Percentiles rank a stretch among this genome's conserved stretches.
Evolutionary conservation across 148 eudicot genomes (phyloP).

Genomic region (Limonium bicolor): DNA sequence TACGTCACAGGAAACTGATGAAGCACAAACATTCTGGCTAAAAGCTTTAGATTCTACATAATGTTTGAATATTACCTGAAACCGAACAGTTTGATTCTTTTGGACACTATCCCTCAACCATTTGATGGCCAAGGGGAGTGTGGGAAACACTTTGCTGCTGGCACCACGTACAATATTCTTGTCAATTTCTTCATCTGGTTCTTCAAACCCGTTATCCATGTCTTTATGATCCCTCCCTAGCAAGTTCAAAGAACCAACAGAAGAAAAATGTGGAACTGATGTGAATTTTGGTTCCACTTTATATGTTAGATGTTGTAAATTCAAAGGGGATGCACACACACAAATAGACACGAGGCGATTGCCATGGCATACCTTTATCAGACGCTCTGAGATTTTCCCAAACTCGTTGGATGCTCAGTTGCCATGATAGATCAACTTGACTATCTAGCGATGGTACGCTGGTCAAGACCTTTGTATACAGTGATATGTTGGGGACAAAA

Average conservation of each 20-base stretch:
- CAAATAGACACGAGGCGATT: too few relatives aligned
- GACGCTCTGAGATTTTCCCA: slow-evolving; percentile 60
- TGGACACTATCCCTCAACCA: slow-evolving; percentile 66
- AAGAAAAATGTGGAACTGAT: too few relatives aligned
- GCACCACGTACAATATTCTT: slow-evolving; percentile 20
- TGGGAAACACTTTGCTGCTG: slow-evolving; percentile 67
- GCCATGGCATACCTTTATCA: slow-evolving; percentile 53
- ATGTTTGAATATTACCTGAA: slow-evolving; percentile 37
- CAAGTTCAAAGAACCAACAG: slow-evolving; percentile 5
- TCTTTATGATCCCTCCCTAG: slow-evolving; percentile 37
- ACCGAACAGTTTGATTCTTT: slow-evolving; percentile 52
- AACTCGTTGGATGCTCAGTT: slow-evolving; percentile 58
- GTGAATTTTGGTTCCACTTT: too few relatives aligned
- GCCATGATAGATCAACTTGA: slow-evolving; percentile 86
- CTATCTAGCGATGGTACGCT: slow-evolving; percentile 30
- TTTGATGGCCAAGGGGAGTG: slow-evolving; percentile 82
- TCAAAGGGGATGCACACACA: too few relatives aligned
- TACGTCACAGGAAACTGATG: too few relatives aligned
- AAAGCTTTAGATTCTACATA: too few relatives aligned
- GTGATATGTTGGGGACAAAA: slow-evolving; percentile 86
- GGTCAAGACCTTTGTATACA: slow-evolving; percentile 66
- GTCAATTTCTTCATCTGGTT: slow-evolving; percentile 25
- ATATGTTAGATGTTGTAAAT: too few relatives aligned
- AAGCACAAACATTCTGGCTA: too few relatives aligned
- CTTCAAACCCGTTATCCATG: slow-evolving; percentile 19